A percentile compares a stretch with the other conserved stretches of the same genome.
These are phyloP conservation scores for Trichoderma sp. DNA, from an alignment of 2,329 filamentous ascomycete species.

Conservation along the genomic window DNA sequence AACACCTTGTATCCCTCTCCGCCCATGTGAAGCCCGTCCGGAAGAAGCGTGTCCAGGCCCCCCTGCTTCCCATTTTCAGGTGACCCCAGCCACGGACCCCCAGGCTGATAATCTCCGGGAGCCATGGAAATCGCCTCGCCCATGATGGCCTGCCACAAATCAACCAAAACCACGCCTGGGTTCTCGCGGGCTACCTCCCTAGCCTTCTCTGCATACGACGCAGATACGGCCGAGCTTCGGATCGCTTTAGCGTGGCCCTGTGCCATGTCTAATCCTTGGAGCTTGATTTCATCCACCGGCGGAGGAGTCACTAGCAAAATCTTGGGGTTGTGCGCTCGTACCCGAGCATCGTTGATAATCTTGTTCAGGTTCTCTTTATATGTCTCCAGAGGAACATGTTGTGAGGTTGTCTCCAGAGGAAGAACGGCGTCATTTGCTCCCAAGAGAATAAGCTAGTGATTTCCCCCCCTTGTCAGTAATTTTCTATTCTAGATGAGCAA, in stretches of 20 bases:
- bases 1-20: conserved; percentile 53
- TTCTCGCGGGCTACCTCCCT: conserved; percentile 65
- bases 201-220: conserved; percentile 58
- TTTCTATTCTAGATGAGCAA: background rate
- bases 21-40: conserved; percentile 57
- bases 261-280: conserved; percentile 46
- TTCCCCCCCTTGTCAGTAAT: background rate
- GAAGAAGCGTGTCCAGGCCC: conserved; percentile 50
- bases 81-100: conserved; percentile 48
- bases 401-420: conserved; percentile 57
- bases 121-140: conserved; percentile 58
- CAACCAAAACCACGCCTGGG: conserved; percentile 66
- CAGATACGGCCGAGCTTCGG: conserved; percentile 47
- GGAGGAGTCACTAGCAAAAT: conserved; percentile 80
- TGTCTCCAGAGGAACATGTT: conserved; percentile 73
- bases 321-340: conserved; percentile 66
- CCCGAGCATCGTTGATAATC: conserved; percentile 69
- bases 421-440: conserved; percentile 88
- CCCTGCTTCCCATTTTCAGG: conserved; percentile 49
- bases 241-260: conserved; percentile 44
- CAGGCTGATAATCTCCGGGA: conserved; percentile 53
- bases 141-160: conserved; percentile 80
- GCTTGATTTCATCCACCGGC: conserved; percentile 73
- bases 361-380: conserved; percentile 70
- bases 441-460: conserved; percentile 66